Base-by-base conservation (phyloP, 1,139 yeast species). In the Lizanozyma gosingica region DNA sequence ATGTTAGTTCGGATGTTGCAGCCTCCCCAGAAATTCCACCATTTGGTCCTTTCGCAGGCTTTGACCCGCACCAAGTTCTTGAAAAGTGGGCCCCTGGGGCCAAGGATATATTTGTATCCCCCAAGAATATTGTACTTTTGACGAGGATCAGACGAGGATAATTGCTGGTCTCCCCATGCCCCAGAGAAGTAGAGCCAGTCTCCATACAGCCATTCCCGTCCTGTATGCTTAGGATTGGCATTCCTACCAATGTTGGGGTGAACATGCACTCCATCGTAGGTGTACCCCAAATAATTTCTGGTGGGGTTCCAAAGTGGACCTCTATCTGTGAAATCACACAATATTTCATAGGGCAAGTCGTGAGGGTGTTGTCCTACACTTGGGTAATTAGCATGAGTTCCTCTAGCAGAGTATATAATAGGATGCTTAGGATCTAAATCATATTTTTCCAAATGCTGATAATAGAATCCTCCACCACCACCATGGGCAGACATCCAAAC, bases 401-500 rank as follows among this genome's bases (percentile, higher is more conserved):
- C 98, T 47, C 96, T 67, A 0, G 97, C 97, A 34, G 94, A 78
- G 58, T 84, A 92, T 2, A 92, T 74, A 14, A 88, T 73, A 0
- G 97, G 97, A 47, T 70, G 74, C 40, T 51, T 63, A 3, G 62
- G 55, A 39, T 68, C 67, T 11, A 61, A 46, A 40, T 76, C 78
- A 43, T 74, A 73, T 54, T 83, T 84, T 54, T 88, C 96, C 46
- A 88, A 63, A 22, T 87, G 83, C 18, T 75, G 69, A 56, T 80
- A 90, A 48, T 73, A 72, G 57, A 83, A 92, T 0, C 95, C 97
- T 17, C 90, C 83, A 3, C 98, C 98, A 9, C 97, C 97, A 1
- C 97, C 95, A 60, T 92, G 98, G 1, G 97, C 97, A 27, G 94
- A 83, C 94, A 92, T 85, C 97, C 97, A 92, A n/a, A 90, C 79